Evolutionary conservation across 2,329 filamentous ascomycete species (phyloP).

Genomic region (Exophiala oligosperma): DNA sequence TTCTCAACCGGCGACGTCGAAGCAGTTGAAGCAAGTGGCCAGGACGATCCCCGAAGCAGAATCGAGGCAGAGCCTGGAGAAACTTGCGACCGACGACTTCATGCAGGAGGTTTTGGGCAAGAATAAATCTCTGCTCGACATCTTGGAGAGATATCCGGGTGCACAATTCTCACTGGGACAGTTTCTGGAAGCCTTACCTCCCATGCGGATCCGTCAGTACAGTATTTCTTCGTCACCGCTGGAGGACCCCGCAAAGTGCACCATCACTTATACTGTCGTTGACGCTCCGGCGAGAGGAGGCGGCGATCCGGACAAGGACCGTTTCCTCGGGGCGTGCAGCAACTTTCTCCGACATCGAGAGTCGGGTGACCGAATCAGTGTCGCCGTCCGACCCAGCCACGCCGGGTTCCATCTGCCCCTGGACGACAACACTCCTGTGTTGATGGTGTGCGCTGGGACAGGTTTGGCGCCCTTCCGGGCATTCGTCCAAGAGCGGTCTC

Average conservation of each 20-base stretch:
- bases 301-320: constrained; percentile 31
- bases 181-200: constrained; percentile 72
- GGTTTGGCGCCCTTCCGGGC: constrained; percentile 64
- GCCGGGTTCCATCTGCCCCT: constrained; percentile 37
- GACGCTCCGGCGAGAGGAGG: constrained; percentile 34
- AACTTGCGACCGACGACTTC: background rate
- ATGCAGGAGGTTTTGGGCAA: constrained; percentile 4
- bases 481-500: constrained; percentile 63
- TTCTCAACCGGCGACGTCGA: constrained; percentile 69
- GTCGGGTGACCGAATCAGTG: constrained; percentile 34
- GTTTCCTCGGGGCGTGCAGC: constrained; percentile 60
- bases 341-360: constrained; percentile 53
- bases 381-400: constrained; percentile 34
- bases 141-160: constrained; percentile 64
- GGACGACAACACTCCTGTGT: constrained; percentile 37
- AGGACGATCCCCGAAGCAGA: background rate
- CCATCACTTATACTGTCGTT: constrained; percentile 69
- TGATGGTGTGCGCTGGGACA: constrained; percentile 44
- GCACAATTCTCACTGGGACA: constrained; percentile 62
- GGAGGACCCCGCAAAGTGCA: constrained; percentile 55
- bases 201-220: constrained; percentile 75
- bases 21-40: constrained; percentile 34
- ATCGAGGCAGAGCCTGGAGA: background rate
- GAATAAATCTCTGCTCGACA: constrained; percentile 54
- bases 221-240: constrained; percentile 75